Percentiles rank a stretch among this genome's conserved stretches.
These are phyloP conservation scores for Debaryomyces tyrocola DNA, from an alignment of 805 yeast genomes.

Conservation along the genomic window DNA sequence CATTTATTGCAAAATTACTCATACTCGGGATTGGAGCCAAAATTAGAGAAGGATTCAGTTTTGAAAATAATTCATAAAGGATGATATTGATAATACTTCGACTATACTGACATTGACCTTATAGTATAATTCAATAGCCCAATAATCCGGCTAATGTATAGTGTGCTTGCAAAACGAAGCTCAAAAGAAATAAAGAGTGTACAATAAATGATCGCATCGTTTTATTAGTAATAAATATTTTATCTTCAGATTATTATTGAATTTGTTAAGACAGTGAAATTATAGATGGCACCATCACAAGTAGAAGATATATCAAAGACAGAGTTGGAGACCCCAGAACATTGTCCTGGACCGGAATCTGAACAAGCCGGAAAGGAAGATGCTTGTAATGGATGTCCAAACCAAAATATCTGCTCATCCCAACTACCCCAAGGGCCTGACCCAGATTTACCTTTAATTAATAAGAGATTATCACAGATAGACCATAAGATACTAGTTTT, in stretches of 20 bases:
- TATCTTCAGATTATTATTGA: not conserved
- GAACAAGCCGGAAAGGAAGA: constrained; percentile 92
- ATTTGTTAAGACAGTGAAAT: not conserved
- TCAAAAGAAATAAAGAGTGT: not conserved
- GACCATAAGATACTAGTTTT: constrained; percentile 79
- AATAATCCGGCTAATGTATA: too few relatives aligned
- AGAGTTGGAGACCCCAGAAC: constrained; percentile 70
- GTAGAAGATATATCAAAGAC: constrained; percentile 12
- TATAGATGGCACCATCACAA: constrained; percentile 23
- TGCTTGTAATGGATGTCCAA: constrained; percentile 94
- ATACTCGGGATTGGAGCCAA: too few relatives aligned
- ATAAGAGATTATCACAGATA: constrained; percentile 59
- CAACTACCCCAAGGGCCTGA: constrained; percentile 89
- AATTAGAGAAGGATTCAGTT: too few relatives aligned
- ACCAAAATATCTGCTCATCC: constrained; percentile 84
- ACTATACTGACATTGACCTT: too few relatives aligned
- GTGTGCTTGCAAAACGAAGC: not conserved
- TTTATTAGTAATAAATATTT: not conserved
- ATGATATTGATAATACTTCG: too few relatives aligned
- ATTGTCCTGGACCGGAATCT: constrained; percentile 98
- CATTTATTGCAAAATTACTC: too few relatives aligned
- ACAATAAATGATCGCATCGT: not conserved
- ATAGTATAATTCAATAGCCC: too few relatives aligned
- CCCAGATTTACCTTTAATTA: constrained; percentile 81
- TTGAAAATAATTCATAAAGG: too few relatives aligned